Conservation (phyloP, 2,329 filamentous ascomycete genomes). For the Colletotrichum limetticola region DNA sequence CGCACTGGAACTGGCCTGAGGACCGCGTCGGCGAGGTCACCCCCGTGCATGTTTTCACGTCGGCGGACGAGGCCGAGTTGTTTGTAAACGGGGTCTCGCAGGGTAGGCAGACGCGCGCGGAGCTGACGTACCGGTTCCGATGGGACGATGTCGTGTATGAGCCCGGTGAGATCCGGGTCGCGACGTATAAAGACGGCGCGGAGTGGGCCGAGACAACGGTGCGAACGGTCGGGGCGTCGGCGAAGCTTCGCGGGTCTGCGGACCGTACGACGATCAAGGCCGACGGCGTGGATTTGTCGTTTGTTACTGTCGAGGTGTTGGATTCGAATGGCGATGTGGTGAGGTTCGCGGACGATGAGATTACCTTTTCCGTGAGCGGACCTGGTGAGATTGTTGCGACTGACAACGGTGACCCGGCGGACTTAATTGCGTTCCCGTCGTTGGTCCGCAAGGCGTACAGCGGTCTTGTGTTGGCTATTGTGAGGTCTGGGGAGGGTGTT, state of each 20-base stretch:
- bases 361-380: constrained; percentile 56
- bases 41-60: constrained; percentile 64
- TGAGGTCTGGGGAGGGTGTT: constrained; percentile 41
- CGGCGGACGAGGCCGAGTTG: constrained; percentile 64
- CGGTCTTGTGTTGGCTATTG: constrained; percentile 53
- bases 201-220: constrained; percentile 57
- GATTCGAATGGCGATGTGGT: constrained; percentile 56
- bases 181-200: constrained; percentile 58
- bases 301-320: constrained; percentile 55
- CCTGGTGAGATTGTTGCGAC: constrained; percentile 59
- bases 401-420: constrained; percentile 61
- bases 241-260: constrained; percentile 49
- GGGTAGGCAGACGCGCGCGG: constrained; percentile 49
- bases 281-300: constrained; percentile 59
- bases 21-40: constrained; percentile 57
- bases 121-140: constrained; percentile 59
- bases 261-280: constrained; percentile 51
- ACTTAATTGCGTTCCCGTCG: constrained; percentile 55
- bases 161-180: constrained; percentile 58
- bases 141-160: constrained; percentile 63
- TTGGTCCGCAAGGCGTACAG: constrained; percentile 51
- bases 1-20: constrained; percentile 66
- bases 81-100: constrained; percentile 62
- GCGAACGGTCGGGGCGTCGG: constrained; percentile 53
- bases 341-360: constrained; percentile 51